Base-by-base conservation (phyloP, 352 stramenopile species). In the Phytophthora nicotianae region DNA sequence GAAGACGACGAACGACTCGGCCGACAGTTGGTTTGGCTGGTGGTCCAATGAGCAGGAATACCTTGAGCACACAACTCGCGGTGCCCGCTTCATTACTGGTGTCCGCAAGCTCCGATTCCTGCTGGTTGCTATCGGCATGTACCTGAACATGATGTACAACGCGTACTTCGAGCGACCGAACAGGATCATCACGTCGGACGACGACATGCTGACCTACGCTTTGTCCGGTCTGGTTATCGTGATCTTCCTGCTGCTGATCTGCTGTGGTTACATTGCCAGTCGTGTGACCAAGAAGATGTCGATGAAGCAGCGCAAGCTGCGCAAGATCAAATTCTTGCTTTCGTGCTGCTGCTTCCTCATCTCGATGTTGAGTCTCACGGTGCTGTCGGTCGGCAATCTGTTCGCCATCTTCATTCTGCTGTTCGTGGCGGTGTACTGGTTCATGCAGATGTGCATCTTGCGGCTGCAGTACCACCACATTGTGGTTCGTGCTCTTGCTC, bases 221-320 rank as follows among this genome's bases (percentile, higher is more conserved):
- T 46, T 95, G 20, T 73, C 84, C 0, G 86, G 70, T 9, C 66
- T 81, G 5, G 78, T 95, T 38, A 57, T 95, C 13, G 78, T 88
- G 35, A 65, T 95, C 11, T 81, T 96, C 51, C 13, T 89, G 20
- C 50, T 94, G 14, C 63, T 96, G 50, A 71, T 93, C 35, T 90
- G 84, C 72, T 93, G 84, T 43, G 86, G 86, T 9, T 95, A 95
- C 74, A 88, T 89, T 58, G 78, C 86, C 35, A 93, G 81, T 53
- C 85, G 87, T 17, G 83, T 96, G 59, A 91, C 87, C 32, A 96
- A 96, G 80, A 93, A 93, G 66, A 92, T 91, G 82, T 89, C 83
- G 45, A 92, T 96, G 83, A 94, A 94, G 73, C 87, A 96, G 64
- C 85, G 84, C 67, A 94, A 94, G 70, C 60, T 96, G 24, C 85